phyloP scores from a whole-genome alignment of 2,329 filamentous ascomycete genomes.

The Purpureocillium takamizusanense region DNA sequence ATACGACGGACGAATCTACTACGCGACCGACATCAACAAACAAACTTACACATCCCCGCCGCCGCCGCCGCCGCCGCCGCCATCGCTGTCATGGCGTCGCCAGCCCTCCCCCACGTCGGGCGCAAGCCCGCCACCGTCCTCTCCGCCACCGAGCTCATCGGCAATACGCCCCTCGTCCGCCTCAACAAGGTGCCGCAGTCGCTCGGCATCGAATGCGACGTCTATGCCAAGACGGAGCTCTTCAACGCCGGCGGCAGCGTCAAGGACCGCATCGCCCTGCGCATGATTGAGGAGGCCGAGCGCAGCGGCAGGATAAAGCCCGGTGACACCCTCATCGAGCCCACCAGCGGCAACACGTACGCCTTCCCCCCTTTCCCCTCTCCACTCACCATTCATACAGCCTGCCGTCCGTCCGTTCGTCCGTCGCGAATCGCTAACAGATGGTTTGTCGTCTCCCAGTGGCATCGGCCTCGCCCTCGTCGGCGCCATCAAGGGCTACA shows the following conservation, averaged over 20 bases:
- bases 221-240: slow-evolving; percentile 86
- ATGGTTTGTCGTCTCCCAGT: slow-evolving; percentile 19
- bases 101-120: slow-evolving; percentile 17
- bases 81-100: too few relatives aligned
- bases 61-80: too few relatives aligned
- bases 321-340: slow-evolving; percentile 94
- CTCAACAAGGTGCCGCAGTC: slow-evolving; percentile 90
- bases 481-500: slow-evolving; percentile 92
- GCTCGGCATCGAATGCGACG: slow-evolving; percentile 77
- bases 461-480: slow-evolving; percentile 93
- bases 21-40: too few relatives aligned
- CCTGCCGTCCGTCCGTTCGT: not conserved
- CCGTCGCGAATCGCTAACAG: slow-evolving; percentile 13
- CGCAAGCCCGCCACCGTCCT: slow-evolving; percentile 32
- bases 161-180: slow-evolving; percentile 89
- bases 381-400: not conserved
- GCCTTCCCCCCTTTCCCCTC: slow-evolving; percentile 9
- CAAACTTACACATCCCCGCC: too few relatives aligned
- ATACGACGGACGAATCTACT: too few relatives aligned
- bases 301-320: slow-evolving; percentile 88
- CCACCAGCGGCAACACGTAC: slow-evolving; percentile 88
- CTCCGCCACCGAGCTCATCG: slow-evolving; percentile 79
- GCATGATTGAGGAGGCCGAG: slow-evolving; percentile 97
- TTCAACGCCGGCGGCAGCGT: slow-evolving; percentile 93
- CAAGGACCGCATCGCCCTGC: slow-evolving; percentile 89